These are phyloP conservation scores for Trichoderma parareesei DNA, from an alignment of 495 filamentous ascomycete genomes.

Conservation along the genomic window DNA sequence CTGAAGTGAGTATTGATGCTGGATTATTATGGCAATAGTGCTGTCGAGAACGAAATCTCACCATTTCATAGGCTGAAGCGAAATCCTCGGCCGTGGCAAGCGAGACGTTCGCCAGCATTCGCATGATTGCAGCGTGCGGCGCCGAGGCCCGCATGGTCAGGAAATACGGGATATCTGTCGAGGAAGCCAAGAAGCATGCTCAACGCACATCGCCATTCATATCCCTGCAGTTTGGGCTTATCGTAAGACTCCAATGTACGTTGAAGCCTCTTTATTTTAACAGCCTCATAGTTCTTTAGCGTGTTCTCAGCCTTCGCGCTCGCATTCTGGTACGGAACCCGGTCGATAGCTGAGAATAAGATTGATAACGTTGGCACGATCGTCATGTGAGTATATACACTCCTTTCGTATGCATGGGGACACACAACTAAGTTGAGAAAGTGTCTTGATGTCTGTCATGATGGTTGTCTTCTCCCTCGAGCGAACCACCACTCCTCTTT, in stretches of 20 bases:
- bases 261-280: not conserved
- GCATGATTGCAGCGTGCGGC: constrained; percentile 57
- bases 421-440: constrained; percentile 14
- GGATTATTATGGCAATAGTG: constrained; percentile 24
- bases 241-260: constrained; percentile 20
- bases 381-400: constrained; percentile 36
- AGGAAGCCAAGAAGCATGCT: constrained; percentile 48
- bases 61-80: constrained; percentile 43
- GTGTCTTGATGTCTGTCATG: constrained; percentile 50
- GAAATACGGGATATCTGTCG: constrained; percentile 47
- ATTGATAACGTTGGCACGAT: constrained; percentile 37
- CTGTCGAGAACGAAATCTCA: constrained; percentile 31
- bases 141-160: constrained; percentile 47
- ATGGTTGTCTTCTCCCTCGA: constrained; percentile 45
- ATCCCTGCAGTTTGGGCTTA: constrained; percentile 32
- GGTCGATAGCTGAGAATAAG: constrained; percentile 20
- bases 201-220: constrained; percentile 43
- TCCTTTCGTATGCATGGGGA: not conserved
- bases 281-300: constrained; percentile 20
- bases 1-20: constrained; percentile 16
- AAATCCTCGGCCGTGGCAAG: constrained; percentile 54
- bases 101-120: constrained; percentile 46
- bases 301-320: constrained; percentile 24
- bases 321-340: constrained; percentile 39
- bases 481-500: constrained; percentile 42